Evolutionary conservation across 306 rosid genomes (phyloP), one percentile per base, ranked within the genome.

Genomic region (Dalbergia oliveri): DNA sequence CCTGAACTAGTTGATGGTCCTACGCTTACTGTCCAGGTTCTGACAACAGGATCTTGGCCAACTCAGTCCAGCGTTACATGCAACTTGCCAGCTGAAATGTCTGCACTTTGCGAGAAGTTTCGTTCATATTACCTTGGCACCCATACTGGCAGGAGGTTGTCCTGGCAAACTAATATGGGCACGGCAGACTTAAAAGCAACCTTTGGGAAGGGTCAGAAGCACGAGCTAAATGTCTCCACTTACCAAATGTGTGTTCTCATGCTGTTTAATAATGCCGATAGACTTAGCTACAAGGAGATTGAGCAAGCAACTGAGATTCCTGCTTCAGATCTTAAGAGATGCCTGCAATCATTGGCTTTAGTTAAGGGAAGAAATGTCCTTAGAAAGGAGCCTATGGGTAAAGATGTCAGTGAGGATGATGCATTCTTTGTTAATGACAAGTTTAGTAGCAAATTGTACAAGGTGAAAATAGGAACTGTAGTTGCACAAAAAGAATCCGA

Each of bases 131-230:
- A 94, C 82, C 97, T 94, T 3, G 99, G 99, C 74, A 94, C 97
- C 3, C 97, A 89, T 80, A 92, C 97, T 34, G 97, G 97, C 18
- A 87, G 99, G 83, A 90, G 97, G 79, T 86, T 94, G 80, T 88
- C 97, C 6, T 94, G 99, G 99, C 97, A 94, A 88, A 88, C 97
- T 10, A 94, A 90, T 86, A 92, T 94, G 97, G 99, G 99, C 37
- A 80, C 94, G 6, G 97, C 97, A 37, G 98, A 92, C 76, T 67
- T 94, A 73, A 94, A 86, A 86, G 97, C 98, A 69, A 85, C 86
- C 35, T 94, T 94, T 83, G 97, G 97, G 76, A 92, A 94, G 86
- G 94, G 97, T 76, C 98, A 94, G 88, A 94, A 88, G 90, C 98
- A 94, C 5, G 98, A 94, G 88, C 88, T 94, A 81, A 90, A 92